phyloP scores from a whole-genome alignment of 2,329 filamentous ascomycete genomes.

The Akanthomyces dipterigenus region DNA sequence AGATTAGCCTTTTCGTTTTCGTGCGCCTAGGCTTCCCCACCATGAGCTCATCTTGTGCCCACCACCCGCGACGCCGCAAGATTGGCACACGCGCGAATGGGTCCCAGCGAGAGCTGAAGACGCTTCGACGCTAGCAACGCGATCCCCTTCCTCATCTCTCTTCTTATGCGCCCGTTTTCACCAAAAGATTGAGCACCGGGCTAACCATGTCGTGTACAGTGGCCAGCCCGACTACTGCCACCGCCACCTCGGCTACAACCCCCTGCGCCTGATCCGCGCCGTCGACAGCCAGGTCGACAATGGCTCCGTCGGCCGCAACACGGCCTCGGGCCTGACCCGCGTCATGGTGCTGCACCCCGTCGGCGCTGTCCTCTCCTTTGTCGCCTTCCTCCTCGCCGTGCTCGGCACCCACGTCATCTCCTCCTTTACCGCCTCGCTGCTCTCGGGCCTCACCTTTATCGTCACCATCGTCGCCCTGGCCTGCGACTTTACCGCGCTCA shows the following conservation, averaged over 20 bases:
- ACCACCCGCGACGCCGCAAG: neutral
- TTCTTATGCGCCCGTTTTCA: too few species aligned
- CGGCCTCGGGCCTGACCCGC: constrained; percentile 44
- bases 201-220: constrained; percentile 13
- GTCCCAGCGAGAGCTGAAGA: neutral
- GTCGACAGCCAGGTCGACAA: constrained; percentile 32
- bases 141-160: too few species aligned
- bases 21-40: neutral
- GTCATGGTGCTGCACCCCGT: constrained; percentile 59
- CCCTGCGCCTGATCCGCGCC: constrained; percentile 36
- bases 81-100: neutral
- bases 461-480: constrained; percentile 41
- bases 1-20: neutral
- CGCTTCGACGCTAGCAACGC: neutral
- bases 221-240: constrained; percentile 42
- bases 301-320: constrained; percentile 35
- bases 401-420: constrained; percentile 39
- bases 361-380: constrained; percentile 49
- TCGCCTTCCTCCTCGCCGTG: constrained; percentile 42
- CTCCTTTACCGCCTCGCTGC: constrained; percentile 43
- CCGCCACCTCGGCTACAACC: constrained; percentile 47
- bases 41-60: constrained; percentile 5
- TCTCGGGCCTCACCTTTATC: constrained; percentile 43
- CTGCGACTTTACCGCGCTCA: constrained; percentile 53
- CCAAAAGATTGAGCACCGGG: neutral